phyloP scores from a whole-genome alignment of 140 eudicot species.

The Senecio squalidus region DNA sequence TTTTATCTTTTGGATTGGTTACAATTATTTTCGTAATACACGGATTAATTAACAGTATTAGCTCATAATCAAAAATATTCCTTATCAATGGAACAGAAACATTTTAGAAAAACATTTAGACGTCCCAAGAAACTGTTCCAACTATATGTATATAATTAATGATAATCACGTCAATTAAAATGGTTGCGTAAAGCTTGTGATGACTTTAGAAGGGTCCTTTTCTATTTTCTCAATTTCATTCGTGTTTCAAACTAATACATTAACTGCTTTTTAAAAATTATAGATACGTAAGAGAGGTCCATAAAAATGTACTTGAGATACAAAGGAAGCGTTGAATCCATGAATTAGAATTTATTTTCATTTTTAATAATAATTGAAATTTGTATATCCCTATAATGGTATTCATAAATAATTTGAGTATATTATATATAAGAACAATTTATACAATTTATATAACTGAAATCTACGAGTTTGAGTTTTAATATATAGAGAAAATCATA shows the following conservation, averaged over 20 bases:
- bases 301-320: neutral
- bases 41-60: no score
- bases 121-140: neutral
- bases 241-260: neutral
- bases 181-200: slow-evolving; percentile 8
- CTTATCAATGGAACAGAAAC: no score
- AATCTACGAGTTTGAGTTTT: no score
- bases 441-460: no score
- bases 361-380: neutral
- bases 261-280: neutral
- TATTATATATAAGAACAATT: no score
- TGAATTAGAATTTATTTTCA: neutral
- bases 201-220: neutral
- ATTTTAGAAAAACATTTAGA: no score
- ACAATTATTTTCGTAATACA: no score
- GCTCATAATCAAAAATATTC: no score
- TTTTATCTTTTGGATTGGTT: no score
- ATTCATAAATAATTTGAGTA: no score
- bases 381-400: no score
- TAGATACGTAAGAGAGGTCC: neutral
- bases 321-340: neutral
- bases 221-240: neutral
- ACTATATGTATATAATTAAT: neutral
- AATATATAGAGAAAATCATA: no score
- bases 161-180: neutral